Evolutionary conservation across 1,284 basidiomycete species (phyloP).

Genomic region (Ganoderma boninense): DNA sequence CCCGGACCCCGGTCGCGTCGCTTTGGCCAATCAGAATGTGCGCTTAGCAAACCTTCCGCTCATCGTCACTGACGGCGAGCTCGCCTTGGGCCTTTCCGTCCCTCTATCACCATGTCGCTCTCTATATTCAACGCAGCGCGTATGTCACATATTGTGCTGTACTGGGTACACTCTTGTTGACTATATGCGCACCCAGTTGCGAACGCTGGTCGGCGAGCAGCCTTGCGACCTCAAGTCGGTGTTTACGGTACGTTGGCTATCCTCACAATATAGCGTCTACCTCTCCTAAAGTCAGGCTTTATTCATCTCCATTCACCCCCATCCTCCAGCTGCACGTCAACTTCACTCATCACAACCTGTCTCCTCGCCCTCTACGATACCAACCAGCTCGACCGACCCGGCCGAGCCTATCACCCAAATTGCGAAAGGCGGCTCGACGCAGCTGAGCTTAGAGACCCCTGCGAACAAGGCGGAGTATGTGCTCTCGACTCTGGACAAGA

Average conservation of each 20-base stretch:
- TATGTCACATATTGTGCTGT: conserved; percentile 35
- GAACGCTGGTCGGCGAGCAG: conserved; percentile 54
- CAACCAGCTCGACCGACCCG: conserved; percentile 54
- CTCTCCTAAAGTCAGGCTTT: neutral
- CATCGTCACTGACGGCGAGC: conserved; percentile 38
- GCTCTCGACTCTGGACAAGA: conserved; percentile 94
- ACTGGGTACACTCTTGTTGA: neutral
- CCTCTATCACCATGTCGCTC: conserved; percentile 56
- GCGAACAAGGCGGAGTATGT: conserved; percentile 89
- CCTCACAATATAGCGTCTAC: neutral
- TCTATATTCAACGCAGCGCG: conserved; percentile 56
- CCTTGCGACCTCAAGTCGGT: conserved; percentile 54
- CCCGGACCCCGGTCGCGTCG: conserved; percentile 16
- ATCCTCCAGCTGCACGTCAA: conserved; percentile 55
- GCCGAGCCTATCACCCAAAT: conserved; percentile 67
- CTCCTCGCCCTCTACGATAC: conserved; percentile 46
- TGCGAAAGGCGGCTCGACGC: conserved; percentile 84
- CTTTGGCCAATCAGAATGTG: conserved; percentile 33
- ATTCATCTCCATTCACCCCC: neutral
- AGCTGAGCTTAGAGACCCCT: conserved; percentile 87
- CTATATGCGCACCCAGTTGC: conserved; percentile 44
- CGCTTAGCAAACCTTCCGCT: conserved; percentile 35
- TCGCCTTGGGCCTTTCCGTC: conserved; percentile 26
- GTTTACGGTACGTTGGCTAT: conserved; percentile 49
- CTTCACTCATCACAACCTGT: conserved; percentile 61